Percentiles rank a stretch among this genome's conserved stretches.
Conservation (phyloP, 2,329 filamentous ascomycete species). For the Dactylonectria macrodidyma region DNA sequence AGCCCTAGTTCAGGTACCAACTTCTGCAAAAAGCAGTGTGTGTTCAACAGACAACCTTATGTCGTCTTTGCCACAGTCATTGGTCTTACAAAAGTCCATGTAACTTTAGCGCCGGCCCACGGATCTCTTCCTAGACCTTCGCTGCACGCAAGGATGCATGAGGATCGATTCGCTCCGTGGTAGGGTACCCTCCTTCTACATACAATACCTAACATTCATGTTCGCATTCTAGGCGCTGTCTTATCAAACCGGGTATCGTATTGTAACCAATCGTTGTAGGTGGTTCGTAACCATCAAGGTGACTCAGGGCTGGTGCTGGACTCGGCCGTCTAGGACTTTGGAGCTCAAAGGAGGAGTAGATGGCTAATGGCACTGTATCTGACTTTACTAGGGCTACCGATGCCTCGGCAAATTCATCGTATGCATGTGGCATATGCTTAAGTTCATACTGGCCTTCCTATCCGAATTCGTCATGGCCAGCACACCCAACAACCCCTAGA, state of each 20-base stretch:
- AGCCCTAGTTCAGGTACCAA: slow-evolving; percentile 2
- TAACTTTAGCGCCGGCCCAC: slow-evolving; percentile 11
- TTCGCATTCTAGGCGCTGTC: slow-evolving; percentile 1
- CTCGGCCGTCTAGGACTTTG: not conserved
- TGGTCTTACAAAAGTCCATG: slow-evolving; percentile 38
- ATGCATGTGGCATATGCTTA: not conserved
- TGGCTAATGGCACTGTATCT: not conserved
- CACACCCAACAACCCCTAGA: not conserved
- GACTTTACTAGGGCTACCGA: not conserved
- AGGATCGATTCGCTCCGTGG: slow-evolving; percentile 26
- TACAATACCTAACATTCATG: slow-evolving; percentile 5
- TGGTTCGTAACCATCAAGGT: not conserved
- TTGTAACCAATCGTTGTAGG: not conserved
- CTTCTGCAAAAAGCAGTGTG: slow-evolving; percentile 5
- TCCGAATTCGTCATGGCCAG: not conserved
- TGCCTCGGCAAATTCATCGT: too few relatives aligned
- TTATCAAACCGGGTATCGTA: not conserved
- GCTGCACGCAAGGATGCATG: not conserved
- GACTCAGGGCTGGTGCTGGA: not conserved
- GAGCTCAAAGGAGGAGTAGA: not conserved
- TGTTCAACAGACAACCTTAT: not conserved
- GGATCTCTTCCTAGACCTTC: slow-evolving; percentile 39
- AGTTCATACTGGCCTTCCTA: not conserved
- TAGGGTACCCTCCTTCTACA: slow-evolving; percentile 28
- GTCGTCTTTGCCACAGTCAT: slow-evolving; percentile 14